Evolutionary conservation across 2,329 filamentous ascomycete species (phyloP).

Genomic region (Diaporthe nobilis): DNA sequence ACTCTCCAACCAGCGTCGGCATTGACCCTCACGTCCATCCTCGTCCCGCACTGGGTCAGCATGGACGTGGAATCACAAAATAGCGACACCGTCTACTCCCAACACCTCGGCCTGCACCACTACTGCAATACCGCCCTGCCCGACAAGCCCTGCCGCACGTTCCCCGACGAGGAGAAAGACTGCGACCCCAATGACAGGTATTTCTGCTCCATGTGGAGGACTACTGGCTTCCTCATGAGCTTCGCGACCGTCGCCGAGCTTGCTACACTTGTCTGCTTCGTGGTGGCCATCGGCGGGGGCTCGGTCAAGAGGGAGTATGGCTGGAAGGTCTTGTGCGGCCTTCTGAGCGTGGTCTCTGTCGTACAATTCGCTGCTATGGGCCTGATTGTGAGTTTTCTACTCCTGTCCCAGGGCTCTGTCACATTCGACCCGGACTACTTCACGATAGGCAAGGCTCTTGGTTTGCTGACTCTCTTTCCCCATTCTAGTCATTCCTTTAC

Average conservation of each 20-base stretch:
- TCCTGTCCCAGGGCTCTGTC: background rate
- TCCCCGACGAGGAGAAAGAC: slow-evolving; percentile 74
- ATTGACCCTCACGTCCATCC: slow-evolving; percentile 79
- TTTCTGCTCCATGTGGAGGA: slow-evolving; percentile 95
- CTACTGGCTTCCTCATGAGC: slow-evolving; percentile 86
- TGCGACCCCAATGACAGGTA: slow-evolving; percentile 76
- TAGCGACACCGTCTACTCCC: slow-evolving; percentile 62
- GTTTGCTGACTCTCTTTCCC: slow-evolving; percentile 30
- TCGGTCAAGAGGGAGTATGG: slow-evolving; percentile 84
- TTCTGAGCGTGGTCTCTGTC: slow-evolving; percentile 76
- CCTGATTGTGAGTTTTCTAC: slow-evolving; percentile 77
- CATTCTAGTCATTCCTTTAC: slow-evolving; percentile 80
- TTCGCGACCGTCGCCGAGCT: slow-evolving; percentile 87
- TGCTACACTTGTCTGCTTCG: slow-evolving; percentile 83
- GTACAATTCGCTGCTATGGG: slow-evolving; percentile 84
- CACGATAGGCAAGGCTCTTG: background rate
- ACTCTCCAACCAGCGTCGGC: slow-evolving; percentile 68
- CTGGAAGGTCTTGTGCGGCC: slow-evolving; percentile 80
- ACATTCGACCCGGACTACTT: no score
- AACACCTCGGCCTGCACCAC: slow-evolving; percentile 83
- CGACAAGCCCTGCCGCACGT: slow-evolving; percentile 69
- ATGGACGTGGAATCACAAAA: slow-evolving; percentile 68
- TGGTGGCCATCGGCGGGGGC: slow-evolving; percentile 83
- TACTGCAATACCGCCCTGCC: slow-evolving; percentile 79
- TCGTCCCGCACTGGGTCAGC: slow-evolving; percentile 79